phyloP scores from a whole-genome alignment of 768 basidiomycete genomes.

The Tricholomella constricta region DNA sequence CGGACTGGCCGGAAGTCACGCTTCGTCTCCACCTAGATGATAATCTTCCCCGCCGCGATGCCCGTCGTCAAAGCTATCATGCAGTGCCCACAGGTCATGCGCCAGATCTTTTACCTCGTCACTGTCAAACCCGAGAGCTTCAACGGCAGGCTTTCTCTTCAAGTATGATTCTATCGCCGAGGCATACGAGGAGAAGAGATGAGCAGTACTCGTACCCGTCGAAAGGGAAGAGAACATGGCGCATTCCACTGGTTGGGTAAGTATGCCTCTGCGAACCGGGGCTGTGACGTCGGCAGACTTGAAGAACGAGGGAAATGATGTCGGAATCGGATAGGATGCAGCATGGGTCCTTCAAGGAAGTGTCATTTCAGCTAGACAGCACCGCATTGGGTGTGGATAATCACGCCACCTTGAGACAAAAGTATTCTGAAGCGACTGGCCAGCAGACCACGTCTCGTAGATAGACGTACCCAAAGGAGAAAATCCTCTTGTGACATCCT shows the following conservation, averaged over 20 bases:
- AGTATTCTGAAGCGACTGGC: constrained; percentile 29
- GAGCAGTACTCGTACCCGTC: constrained; percentile 39
- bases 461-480: constrained; percentile 32
- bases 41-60: constrained; percentile 16
- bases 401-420: constrained; percentile 39
- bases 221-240: constrained; percentile 47
- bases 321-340: constrained; percentile 58
- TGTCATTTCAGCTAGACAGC: constrained; percentile 5
- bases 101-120: constrained; percentile 62
- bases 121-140: constrained; percentile 43
- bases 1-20: neutral
- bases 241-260: constrained; percentile 16
- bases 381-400: neutral
- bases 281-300: constrained; percentile 16
- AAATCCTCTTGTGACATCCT: constrained; percentile 66
- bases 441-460: constrained; percentile 42
- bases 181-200: constrained; percentile 54
- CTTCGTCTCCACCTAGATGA: constrained; percentile 16
- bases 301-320: constrained; percentile 58
- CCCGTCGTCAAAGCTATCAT: constrained; percentile 43
- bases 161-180: constrained; percentile 46
- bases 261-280: constrained; percentile 11
- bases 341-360: constrained; percentile 43
- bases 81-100: constrained; percentile 61
- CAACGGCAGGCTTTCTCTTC: constrained; percentile 37